Evolutionary conservation across 202 grass and related monocot genomes (phyloP).

Genomic region (Thinopyrum obtusiflorum): DNA sequence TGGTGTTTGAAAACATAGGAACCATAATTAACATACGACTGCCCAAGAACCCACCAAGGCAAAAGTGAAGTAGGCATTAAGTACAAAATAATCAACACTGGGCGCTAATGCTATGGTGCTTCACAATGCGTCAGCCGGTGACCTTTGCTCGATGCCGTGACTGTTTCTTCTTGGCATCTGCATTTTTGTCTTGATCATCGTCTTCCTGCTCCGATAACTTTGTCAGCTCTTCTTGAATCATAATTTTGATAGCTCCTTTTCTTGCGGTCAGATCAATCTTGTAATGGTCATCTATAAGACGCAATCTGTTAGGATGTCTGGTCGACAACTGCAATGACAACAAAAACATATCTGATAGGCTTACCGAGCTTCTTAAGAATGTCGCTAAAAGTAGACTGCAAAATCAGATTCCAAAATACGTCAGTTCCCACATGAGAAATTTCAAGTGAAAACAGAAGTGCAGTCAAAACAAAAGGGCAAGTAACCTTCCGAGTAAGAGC

Average conservation of each 20-base stretch:
- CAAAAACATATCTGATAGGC: conserved; percentile 15
- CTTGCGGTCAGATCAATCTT: conserved; percentile 74
- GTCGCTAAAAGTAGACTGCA: conserved; percentile 97
- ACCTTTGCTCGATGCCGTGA: conserved; percentile 32
- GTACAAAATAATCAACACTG: conserved; percentile 46
- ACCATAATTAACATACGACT: conserved; percentile 35
- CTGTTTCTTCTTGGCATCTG: conserved; percentile 43
- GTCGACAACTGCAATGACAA: background rate
- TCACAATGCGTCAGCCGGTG: conserved; percentile 29
- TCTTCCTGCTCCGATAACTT: conserved; percentile 73
- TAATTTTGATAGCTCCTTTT: conserved; percentile 73
- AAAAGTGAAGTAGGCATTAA: conserved; percentile 21
- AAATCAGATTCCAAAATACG: conserved; percentile 31
- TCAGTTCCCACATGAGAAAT: conserved; percentile 19
- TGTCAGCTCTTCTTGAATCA: conserved; percentile 94
- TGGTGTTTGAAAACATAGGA: background rate
- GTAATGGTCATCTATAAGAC: conserved; percentile 62
- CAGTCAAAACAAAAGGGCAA: background rate
- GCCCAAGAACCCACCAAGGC: conserved; percentile 26
- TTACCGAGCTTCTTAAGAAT: conserved; percentile 97
- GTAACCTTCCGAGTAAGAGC: background rate
- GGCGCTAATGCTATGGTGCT: conserved; percentile 35
- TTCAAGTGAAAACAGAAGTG: background rate
- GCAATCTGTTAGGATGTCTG: conserved; percentile 12
- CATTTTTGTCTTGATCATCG: conserved; percentile 57